These are phyloP conservation scores for Straminergon stramineum DNA, from an alignment of 225 moss, liverwort and hornwort species.

Conservation along the genomic window DNA sequence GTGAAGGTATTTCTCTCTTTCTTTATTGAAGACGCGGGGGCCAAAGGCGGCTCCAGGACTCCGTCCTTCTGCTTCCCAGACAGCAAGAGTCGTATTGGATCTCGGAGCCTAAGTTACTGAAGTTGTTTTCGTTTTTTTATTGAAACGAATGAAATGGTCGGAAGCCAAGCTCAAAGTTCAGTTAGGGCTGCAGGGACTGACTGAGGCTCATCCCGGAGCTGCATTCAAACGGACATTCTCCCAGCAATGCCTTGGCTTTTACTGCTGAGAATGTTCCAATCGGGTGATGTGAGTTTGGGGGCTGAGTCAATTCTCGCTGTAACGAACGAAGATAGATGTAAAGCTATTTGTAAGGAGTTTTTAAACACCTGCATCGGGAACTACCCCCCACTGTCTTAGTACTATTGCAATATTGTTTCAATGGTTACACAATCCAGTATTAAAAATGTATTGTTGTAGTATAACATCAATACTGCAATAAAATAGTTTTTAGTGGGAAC, in stretches of 20 bases:
- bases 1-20: background rate
- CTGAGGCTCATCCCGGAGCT: background rate
- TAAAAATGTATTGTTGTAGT: too few species aligned
- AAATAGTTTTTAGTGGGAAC: too few species aligned
- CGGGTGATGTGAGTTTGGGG: background rate
- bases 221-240: background rate
- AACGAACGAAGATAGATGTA: too few species aligned
- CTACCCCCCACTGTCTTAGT: too few species aligned
- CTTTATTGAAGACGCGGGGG: background rate
- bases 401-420: too few species aligned
- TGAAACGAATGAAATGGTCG: too few species aligned
- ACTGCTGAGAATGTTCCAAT: background rate
- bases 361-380: too few species aligned
- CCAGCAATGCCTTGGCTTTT: background rate
- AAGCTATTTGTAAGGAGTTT: too few species aligned
- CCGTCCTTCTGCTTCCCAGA: background rate
- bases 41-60: conserved; percentile 5
- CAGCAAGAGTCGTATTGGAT: background rate
- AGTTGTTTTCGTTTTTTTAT: too few species aligned
- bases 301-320: background rate
- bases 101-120: background rate
- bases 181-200: background rate
- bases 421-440: too few species aligned
- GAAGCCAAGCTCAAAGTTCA: too few species aligned
- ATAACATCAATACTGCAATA: too few species aligned